Evolutionary conservation across 2,329 filamentous ascomycete species (phyloP).

Genomic region (Monilinia fructicola): DNA sequence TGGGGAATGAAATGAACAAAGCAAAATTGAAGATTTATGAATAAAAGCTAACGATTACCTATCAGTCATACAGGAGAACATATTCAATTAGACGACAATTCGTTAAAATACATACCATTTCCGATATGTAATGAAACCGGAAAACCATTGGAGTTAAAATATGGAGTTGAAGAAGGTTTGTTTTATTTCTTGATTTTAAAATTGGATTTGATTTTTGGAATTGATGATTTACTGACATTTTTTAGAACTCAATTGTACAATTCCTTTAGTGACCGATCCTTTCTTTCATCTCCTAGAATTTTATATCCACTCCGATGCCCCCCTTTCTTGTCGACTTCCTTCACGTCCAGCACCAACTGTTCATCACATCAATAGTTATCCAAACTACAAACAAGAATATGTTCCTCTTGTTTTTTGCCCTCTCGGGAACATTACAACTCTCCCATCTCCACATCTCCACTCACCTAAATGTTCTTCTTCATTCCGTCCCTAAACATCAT

Average conservation of each 20-base stretch:
- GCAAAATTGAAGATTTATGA: not conserved
- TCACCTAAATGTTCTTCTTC: conserved; percentile 84
- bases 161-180: conserved; percentile 65
- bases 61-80: conserved; percentile 83
- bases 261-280: conserved; percentile 71
- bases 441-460: conserved; percentile 90
- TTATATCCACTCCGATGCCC: conserved; percentile 96
- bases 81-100: conserved; percentile 75
- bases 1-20: not conserved
- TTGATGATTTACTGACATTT: not conserved
- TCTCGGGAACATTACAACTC: conserved; percentile 84
- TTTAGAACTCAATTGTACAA: conserved; percentile 78
- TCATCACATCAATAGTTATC: conserved; percentile 44
- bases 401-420: conserved; percentile 85
- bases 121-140: conserved; percentile 85
- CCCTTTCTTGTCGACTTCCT: conserved; percentile 85
- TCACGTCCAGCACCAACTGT: conserved; percentile 64
- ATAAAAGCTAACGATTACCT: not conserved
- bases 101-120: conserved; percentile 91
- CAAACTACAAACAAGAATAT: conserved; percentile 53
- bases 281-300: conserved; percentile 92
- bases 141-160: conserved; percentile 78
- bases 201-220: not conserved
- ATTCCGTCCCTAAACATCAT: conserved; percentile 61
- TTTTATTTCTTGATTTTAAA: not conserved